These are phyloP conservation scores for Gaillardinia entomophila DNA, from an alignment of 805 yeast genomes.

Conservation along the genomic window DNA sequence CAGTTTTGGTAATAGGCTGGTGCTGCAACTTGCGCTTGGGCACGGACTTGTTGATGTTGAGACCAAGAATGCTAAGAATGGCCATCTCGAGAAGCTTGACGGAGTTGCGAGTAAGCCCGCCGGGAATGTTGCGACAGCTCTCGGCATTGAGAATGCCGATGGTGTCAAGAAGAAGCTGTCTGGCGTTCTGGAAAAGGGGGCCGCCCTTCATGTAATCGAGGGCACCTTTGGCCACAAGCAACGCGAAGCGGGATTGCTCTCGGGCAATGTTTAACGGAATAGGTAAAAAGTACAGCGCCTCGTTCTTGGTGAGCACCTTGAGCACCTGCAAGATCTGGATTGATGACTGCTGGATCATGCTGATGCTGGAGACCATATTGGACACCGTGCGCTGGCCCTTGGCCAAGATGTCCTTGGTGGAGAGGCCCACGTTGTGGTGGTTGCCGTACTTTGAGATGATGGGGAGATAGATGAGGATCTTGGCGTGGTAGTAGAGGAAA, in stretches of 20 bases:
- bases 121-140: slow-evolving; percentile 50
- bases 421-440: slow-evolving; percentile 37
- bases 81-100: slow-evolving; percentile 53
- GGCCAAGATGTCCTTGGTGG: slow-evolving; percentile 27
- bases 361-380: slow-evolving; percentile 45
- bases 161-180: slow-evolving; percentile 46
- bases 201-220: slow-evolving; percentile 83
- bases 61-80: slow-evolving; percentile 55
- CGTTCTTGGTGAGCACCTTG: slow-evolving; percentile 11
- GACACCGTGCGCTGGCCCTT: slow-evolving; percentile 32
- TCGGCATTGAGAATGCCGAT: slow-evolving; percentile 47
- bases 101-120: slow-evolving; percentile 54
- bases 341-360: slow-evolving; percentile 64
- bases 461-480: slow-evolving; percentile 36
- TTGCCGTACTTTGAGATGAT: slow-evolving; percentile 36
- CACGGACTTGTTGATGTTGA: slow-evolving; percentile 27
- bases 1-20: slow-evolving; percentile 4
- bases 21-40: slow-evolving; percentile 10
- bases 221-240: slow-evolving; percentile 68
- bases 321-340: slow-evolving; percentile 53
- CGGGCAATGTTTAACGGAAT: slow-evolving; percentile 60
- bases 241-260: slow-evolving; percentile 56
- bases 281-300: slow-evolving; percentile 22
- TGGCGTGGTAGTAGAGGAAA: slow-evolving; percentile 38
- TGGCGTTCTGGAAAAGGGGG: slow-evolving; percentile 66